Conservation (phyloP, 805 yeast genomes). For the Kazachstania martiniae region DNA sequence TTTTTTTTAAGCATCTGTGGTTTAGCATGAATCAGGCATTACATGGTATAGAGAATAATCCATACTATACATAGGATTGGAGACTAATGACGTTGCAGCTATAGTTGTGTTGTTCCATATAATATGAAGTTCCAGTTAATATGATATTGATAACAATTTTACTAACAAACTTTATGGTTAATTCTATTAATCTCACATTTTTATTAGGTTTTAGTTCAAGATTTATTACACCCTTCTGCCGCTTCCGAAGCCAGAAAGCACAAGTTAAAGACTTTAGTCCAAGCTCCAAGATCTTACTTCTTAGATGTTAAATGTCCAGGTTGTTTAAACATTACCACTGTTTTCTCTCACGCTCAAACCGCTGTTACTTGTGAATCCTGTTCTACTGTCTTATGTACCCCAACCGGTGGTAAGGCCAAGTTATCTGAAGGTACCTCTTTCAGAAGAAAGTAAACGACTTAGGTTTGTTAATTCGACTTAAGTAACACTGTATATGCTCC, state of each 20-base stretch:
- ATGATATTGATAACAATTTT: conserved; percentile 19
- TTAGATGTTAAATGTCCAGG: conserved; percentile 99
- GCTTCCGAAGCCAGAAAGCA: conserved; percentile 94
- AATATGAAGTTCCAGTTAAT: conserved; percentile 3
- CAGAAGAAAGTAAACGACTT: conserved; percentile 83
- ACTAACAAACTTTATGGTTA: too few relatives aligned
- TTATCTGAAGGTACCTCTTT: conserved; percentile 99
- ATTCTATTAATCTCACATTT: conserved; percentile 2
- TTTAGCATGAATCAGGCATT: too few relatives aligned
- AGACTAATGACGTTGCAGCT: too few relatives aligned
- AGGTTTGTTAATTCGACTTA: conserved; percentile 1
- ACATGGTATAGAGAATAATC: too few relatives aligned
- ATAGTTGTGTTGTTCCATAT: too few relatives aligned
- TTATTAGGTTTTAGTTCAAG: conserved; percentile 93
- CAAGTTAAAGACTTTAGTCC: conserved; percentile 96
- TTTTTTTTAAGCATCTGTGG: too few relatives aligned
- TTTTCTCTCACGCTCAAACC: conserved; percentile 99
- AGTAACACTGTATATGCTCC: conserved; percentile 8
- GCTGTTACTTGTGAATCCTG: conserved; percentile 99
- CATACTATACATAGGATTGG: too few relatives aligned
- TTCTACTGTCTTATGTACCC: conserved; percentile 96
- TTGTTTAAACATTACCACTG: conserved; percentile 97
- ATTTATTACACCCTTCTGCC: conserved; percentile 95
- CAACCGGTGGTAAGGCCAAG: conserved; percentile 99
- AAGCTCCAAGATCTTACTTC: conserved; percentile 97